A percentile compares a stretch with the other conserved stretches of the same genome.
phyloP scores from a whole-genome alignment of 2,329 filamentous ascomycete species.

The Fusarium sp. region DNA sequence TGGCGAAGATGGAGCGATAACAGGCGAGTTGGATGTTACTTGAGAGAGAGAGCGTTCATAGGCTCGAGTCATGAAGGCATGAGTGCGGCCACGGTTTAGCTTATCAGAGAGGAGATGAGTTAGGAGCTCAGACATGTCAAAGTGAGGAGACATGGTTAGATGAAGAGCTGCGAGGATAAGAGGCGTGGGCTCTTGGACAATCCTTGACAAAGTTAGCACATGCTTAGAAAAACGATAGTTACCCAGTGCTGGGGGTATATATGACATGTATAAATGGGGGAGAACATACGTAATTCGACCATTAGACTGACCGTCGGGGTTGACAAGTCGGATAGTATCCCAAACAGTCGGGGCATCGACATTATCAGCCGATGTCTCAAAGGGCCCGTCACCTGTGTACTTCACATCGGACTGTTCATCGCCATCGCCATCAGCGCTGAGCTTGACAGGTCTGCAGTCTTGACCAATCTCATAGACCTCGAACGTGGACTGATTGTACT shows the following conservation, averaged over 20 bases:
- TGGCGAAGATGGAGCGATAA: slow-evolving; percentile 28
- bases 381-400: slow-evolving; percentile 46
- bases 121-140: slow-evolving; percentile 75
- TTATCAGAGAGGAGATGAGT: slow-evolving; percentile 66
- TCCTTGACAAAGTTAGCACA: slow-evolving; percentile 53
- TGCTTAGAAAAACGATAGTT: not conserved
- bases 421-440: slow-evolving; percentile 50
- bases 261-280: not conserved
- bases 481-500: slow-evolving; percentile 66
- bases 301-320: slow-evolving; percentile 59
- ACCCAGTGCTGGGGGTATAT: too few relatives aligned
- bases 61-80: slow-evolving; percentile 66
- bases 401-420: slow-evolving; percentile 46
- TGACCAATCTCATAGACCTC: slow-evolving; percentile 70
- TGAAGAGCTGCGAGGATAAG: slow-evolving; percentile 73
- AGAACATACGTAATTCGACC: slow-evolving; percentile 70
- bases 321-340: slow-evolving; percentile 58
- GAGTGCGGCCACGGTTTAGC: slow-evolving; percentile 60
- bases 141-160: slow-evolving; percentile 68
- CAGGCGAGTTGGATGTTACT: slow-evolving; percentile 30
- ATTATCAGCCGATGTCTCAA: slow-evolving; percentile 48
- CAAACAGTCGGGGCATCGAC: slow-evolving; percentile 60
- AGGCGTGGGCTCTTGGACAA: slow-evolving; percentile 73
- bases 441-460: slow-evolving; percentile 59
- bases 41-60: slow-evolving; percentile 53